phyloP scores from a whole-genome alignment of 148 eudicot genomes.

The Chenopodium formosanum region DNA sequence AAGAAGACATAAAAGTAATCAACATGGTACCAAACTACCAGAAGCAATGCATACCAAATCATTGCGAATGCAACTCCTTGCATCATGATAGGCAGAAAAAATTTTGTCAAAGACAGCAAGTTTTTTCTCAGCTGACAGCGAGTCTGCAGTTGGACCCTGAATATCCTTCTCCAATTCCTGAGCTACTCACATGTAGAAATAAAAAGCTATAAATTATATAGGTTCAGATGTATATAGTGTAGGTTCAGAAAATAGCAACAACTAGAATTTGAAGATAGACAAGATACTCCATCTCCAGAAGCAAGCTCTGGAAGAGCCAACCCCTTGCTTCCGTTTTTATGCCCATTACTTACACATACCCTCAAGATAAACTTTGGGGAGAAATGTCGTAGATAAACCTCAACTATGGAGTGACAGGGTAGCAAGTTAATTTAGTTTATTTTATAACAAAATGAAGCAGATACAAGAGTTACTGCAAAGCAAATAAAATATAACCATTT shows the following conservation, averaged over 20 bases:
- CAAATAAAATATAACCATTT: neutral
- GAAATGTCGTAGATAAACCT: neutral
- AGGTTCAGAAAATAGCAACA: neutral
- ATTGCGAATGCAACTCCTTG: slow-evolving; percentile 79
- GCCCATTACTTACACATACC: neutral
- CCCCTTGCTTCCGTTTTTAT: neutral
- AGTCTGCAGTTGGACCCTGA: slow-evolving; percentile 60
- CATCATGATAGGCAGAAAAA: slow-evolving; percentile 80
- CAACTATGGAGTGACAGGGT: neutral
- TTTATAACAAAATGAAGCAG: neutral
- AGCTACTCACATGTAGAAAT: slow-evolving; percentile 51
- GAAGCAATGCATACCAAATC: slow-evolving; percentile 62
- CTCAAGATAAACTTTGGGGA: neutral
- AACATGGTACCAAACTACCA: neutral
- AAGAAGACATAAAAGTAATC: neutral
- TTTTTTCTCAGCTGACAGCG: slow-evolving; percentile 74
- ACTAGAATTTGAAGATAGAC: neutral
- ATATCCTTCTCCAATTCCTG: slow-evolving; percentile 94
- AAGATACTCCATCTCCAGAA: neutral
- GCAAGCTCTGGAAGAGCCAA: neutral
- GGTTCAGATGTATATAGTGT: neutral
- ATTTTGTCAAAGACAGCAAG: slow-evolving; percentile 77
- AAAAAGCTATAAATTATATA: neutral
- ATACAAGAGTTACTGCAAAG: neutral
- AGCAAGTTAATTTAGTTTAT: neutral